Percentiles rank a stretch among this genome's conserved stretches.
These are phyloP conservation scores for Trichophyton schoenleinii DNA, from an alignment of 2,329 filamentous ascomycete species.

Conservation along the genomic window DNA sequence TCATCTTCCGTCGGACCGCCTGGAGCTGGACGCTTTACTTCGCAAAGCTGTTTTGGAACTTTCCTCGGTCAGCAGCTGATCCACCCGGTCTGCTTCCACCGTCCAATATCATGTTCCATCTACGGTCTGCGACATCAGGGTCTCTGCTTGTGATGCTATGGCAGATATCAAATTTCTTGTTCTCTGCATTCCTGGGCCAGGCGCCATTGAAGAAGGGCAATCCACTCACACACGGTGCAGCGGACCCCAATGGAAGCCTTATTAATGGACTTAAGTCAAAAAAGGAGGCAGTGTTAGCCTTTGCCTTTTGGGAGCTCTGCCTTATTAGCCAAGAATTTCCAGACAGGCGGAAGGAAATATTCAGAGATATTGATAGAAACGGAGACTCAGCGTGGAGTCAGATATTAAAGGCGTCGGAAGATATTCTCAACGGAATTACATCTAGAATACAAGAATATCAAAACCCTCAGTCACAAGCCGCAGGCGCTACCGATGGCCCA, in stretches of 20 bases:
- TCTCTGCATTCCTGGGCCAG: constrained; percentile 67
- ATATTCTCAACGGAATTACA: constrained; percentile 55
- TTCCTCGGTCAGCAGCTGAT: constrained; percentile 56
- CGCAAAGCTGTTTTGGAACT: constrained; percentile 59
- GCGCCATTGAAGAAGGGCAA: constrained; percentile 73
- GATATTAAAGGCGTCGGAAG: constrained; percentile 56
- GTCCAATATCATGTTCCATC: constrained; percentile 44
- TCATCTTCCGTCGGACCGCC: constrained; percentile 48
- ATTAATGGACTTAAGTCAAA: constrained; percentile 73
- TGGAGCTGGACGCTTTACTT: constrained; percentile 62
- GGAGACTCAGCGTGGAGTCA: constrained; percentile 74
- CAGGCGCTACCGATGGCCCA: not conserved
- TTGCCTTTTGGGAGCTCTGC: constrained; percentile 83
- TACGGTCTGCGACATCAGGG: constrained; percentile 49
- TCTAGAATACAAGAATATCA: constrained; percentile 52
- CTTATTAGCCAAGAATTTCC: constrained; percentile 64
- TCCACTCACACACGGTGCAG: constrained; percentile 71
- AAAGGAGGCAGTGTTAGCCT: constrained; percentile 63
- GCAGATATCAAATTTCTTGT: constrained; percentile 63
- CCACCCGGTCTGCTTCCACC: constrained; percentile 45
- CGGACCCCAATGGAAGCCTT: constrained; percentile 82
- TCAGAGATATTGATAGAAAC: constrained; percentile 71
- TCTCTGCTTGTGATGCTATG: constrained; percentile 59
- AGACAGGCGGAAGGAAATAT: constrained; percentile 67
- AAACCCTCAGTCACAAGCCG: constrained; percentile 29